A percentile compares a stretch with the other conserved stretches of the same genome.
Evolutionary conservation across 116 monocot species (phyloP).

Genomic region (Papilionanthe hybrid): DNA sequence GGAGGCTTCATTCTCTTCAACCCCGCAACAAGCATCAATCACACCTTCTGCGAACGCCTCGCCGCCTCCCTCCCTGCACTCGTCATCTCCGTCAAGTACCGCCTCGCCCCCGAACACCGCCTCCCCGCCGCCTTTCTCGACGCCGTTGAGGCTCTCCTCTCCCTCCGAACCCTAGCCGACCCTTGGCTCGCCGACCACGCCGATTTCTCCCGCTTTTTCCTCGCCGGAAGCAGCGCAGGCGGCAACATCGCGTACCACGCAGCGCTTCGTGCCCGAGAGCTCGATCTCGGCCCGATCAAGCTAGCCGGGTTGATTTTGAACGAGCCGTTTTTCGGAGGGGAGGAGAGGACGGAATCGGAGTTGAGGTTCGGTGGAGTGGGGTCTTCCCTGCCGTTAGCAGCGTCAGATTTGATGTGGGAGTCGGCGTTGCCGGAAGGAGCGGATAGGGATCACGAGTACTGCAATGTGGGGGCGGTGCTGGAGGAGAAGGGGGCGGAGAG

Average conservation of each 20-base stretch:
- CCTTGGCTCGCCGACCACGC: constrained; percentile 20
- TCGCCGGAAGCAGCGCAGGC: constrained; percentile 66
- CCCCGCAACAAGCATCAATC: constrained; percentile 24
- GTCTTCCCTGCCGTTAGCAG: constrained; percentile 36
- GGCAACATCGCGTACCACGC: constrained; percentile 61
- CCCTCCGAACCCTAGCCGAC: constrained; percentile 21
- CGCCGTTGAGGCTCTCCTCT: constrained; percentile 36
- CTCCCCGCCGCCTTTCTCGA: constrained; percentile 61
- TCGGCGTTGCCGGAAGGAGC: constrained; percentile 48
- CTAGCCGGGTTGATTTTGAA: constrained; percentile 40
- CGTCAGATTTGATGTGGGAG: constrained; percentile 52
- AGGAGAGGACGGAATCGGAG: constrained; percentile 49
- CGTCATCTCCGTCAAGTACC: constrained; percentile 54
- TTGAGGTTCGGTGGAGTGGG: constrained; percentile 31
- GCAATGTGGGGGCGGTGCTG: constrained; percentile 15
- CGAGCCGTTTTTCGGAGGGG: constrained; percentile 61
- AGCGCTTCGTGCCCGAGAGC: constrained; percentile 11
- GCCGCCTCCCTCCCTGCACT: constrained; percentile 27
- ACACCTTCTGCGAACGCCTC: constrained; percentile 30
- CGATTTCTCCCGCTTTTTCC: constrained; percentile 45
- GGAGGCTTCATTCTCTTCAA: constrained; percentile 51
- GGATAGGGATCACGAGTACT: constrained; percentile 56
- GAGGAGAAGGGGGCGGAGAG: neutral
- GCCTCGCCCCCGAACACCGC: constrained; percentile 49
- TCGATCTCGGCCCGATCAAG: constrained; percentile 19